A percentile compares a stretch with the other conserved stretches of the same genome.
Conservation (phyloP, 768 basidiomycete species). For the Suillus subaureus region DNA sequence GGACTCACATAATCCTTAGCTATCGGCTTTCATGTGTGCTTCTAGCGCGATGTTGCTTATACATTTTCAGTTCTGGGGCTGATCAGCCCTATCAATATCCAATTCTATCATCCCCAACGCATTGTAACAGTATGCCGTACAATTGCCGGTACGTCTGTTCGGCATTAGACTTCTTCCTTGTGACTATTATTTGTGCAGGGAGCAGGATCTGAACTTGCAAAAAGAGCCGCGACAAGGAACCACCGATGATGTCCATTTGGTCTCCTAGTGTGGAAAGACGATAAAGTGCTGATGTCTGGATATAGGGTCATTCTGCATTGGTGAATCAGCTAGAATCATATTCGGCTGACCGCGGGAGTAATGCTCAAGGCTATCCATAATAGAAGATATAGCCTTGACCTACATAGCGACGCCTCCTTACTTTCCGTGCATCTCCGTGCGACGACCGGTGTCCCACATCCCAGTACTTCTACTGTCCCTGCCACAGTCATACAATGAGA, state of each 20-base stretch:
- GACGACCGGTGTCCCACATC: background rate
- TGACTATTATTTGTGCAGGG: background rate
- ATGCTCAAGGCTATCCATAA: background rate
- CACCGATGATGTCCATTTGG: background rate
- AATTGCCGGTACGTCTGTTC: background rate
- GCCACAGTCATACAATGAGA: background rate
- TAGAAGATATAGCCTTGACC: background rate
- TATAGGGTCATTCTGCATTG: background rate
- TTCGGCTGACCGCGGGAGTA: background rate
- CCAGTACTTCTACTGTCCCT: background rate
- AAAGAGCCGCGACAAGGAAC: background rate
- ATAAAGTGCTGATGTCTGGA: background rate
- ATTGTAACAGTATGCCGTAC: background rate
- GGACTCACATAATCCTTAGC: background rate
- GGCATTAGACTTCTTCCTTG: background rate
- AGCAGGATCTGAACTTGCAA: background rate
- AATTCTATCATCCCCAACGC: background rate
- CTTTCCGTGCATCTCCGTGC: background rate
- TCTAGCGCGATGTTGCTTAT: background rate
- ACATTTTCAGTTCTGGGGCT: constrained; percentile 1
- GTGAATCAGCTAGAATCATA: background rate
- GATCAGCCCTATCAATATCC: background rate
- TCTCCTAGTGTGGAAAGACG: background rate
- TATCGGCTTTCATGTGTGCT: background rate
- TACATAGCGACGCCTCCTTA: background rate